These are phyloP conservation scores for Eurotiales sp. DNA, from an alignment of 2,329 filamentous ascomycete genomes.

Conservation along the genomic window DNA sequence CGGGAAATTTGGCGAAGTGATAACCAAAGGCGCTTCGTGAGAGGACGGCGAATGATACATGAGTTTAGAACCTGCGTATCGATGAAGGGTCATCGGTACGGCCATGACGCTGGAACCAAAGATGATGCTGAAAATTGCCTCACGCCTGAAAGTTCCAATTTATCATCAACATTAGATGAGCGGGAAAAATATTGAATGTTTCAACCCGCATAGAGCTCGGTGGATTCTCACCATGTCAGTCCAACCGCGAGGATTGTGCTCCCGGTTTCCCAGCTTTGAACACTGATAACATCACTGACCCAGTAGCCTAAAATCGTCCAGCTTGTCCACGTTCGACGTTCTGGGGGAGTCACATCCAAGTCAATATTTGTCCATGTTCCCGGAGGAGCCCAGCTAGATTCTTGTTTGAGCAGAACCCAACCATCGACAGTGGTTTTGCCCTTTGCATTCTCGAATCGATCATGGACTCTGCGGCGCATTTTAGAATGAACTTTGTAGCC, in stretches of 20 bases:
- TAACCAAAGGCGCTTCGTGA: background rate
- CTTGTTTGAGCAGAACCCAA: slow-evolving; percentile 4
- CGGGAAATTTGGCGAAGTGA: background rate
- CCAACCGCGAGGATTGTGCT: slow-evolving; percentile 1
- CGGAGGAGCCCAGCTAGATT: slow-evolving; percentile 2
- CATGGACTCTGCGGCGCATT: background rate
- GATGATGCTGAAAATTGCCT: background rate
- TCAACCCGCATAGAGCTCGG: too few relatives aligned
- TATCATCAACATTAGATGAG: too few relatives aligned
- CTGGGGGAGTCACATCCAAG: slow-evolving; percentile 4
- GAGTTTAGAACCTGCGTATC: background rate
- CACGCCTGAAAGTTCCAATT: too few relatives aligned
- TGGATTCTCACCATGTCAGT: slow-evolving; percentile 1
- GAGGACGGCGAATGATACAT: background rate
- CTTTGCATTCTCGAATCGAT: background rate
- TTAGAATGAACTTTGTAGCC: too few relatives aligned
- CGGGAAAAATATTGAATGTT: too few relatives aligned
- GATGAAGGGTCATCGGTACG: background rate
- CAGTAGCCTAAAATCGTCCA: slow-evolving; percentile 7
- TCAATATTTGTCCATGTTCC: slow-evolving; percentile 11
- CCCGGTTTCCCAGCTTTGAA: slow-evolving; percentile 3
- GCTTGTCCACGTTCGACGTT: slow-evolving; percentile 3
- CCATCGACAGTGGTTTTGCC: background rate
- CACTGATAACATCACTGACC: slow-evolving; percentile 4
- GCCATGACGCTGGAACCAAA: background rate